Evolutionary conservation across 768 basidiomycete species (phyloP).

Genomic region (Tulasnella calospora): DNA sequence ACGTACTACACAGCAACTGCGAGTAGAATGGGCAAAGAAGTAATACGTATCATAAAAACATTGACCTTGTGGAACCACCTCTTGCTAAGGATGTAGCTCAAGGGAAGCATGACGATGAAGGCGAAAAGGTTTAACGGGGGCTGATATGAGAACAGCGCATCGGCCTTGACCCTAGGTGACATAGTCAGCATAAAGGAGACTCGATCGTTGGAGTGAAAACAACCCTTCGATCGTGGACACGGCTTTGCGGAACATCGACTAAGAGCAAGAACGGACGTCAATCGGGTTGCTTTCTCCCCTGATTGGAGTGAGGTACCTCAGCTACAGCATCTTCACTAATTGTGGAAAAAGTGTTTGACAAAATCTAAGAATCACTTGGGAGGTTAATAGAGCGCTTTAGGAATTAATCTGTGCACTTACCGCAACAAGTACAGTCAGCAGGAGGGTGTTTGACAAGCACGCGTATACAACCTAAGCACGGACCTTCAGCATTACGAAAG

Average conservation of each 20-base stretch:
- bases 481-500: too few species aligned
- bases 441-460: constrained; percentile 83
- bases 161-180: constrained; percentile 67
- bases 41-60: constrained; percentile 78
- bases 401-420: constrained; percentile 41
- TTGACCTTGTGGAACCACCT: constrained; percentile 98
- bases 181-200: constrained; percentile 28
- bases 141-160: constrained; percentile 89
- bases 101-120: constrained; percentile 77
- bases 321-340: constrained; percentile 91
- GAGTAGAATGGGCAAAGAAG: constrained; percentile 80
- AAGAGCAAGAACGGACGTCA: constrained; percentile 22
- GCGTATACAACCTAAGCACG: constrained; percentile 71
- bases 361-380: constrained; percentile 53
- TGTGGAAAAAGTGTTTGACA: constrained; percentile 91
- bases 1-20: constrained; percentile 64
- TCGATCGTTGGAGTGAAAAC: constrained; percentile 30
- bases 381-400: constrained; percentile 28
- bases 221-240: constrained; percentile 94
- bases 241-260: constrained; percentile 94
- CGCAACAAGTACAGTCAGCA: constrained; percentile 85
- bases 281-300: neutral
- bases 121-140: constrained; percentile 90
- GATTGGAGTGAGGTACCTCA: constrained; percentile 50
- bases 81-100: constrained; percentile 80